Conservation (phyloP, 1,139 yeast species). For the Sugiyamaella paludigena region DNA sequence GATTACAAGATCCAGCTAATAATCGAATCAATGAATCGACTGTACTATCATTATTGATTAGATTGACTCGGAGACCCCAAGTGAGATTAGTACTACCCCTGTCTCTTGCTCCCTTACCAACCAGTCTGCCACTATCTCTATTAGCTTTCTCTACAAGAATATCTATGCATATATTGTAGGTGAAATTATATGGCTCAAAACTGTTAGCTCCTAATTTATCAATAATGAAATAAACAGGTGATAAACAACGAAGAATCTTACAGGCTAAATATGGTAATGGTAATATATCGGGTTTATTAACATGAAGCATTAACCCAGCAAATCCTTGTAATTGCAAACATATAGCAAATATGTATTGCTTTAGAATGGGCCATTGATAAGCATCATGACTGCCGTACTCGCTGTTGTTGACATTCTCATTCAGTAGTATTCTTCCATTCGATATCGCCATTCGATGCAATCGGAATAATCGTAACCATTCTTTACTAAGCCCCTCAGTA, state of each 20-base stretch:
- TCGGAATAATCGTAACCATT: slow-evolving; percentile 9
- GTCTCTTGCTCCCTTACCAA: slow-evolving; percentile 35
- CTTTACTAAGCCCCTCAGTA: slow-evolving; percentile 11
- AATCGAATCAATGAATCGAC: slow-evolving; percentile 24
- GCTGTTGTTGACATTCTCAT: not conserved
- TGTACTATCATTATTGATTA: no score
- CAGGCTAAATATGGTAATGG: slow-evolving; percentile 35
- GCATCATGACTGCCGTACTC: not conserved
- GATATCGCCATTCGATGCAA: not conserved
- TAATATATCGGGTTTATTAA: slow-evolving; percentile 13
- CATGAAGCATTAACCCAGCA: slow-evolving; percentile 41
- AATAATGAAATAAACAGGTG: slow-evolving; percentile 53
- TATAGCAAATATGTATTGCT: slow-evolving; percentile 50
- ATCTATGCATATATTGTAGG: slow-evolving; percentile 55
- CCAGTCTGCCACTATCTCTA: not conserved
- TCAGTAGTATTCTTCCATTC: no score
- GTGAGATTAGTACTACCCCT: no score
- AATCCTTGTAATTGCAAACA: slow-evolving; percentile 58
- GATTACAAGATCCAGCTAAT: slow-evolving; percentile 44
- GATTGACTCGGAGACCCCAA: no score
- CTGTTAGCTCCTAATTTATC: slow-evolving; percentile 67
- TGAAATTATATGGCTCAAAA: slow-evolving; percentile 65
- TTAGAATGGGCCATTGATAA: slow-evolving; percentile 26
- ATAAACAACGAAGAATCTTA: slow-evolving; percentile 48
- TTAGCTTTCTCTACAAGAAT: slow-evolving; percentile 37